Percentiles rank a stretch among this genome's conserved stretches.
These are phyloP conservation scores for Polyporus arcularius DNA, from an alignment of 768 basidiomycete species.

Conservation along the genomic window DNA sequence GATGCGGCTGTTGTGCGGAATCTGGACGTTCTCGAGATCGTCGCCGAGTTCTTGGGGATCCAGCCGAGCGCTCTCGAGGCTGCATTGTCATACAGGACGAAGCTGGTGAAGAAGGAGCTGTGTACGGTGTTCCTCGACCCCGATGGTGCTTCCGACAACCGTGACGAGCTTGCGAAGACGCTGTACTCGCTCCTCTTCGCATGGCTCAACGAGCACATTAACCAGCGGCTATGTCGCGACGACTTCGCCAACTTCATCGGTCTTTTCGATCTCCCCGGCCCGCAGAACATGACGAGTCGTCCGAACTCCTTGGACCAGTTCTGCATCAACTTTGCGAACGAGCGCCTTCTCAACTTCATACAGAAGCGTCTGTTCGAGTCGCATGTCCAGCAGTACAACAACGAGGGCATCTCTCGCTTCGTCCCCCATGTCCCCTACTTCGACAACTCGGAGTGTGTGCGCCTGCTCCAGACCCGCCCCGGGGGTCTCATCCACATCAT, in stretches of 20 bases:
- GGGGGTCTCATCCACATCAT: constrained; percentile 96
- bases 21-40: constrained; percentile 74
- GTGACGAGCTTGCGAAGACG: constrained; percentile 92
- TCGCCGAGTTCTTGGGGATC: constrained; percentile 91
- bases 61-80: constrained; percentile 69
- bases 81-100: constrained; percentile 87
- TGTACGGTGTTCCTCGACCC: constrained; percentile 96
- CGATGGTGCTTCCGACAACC: constrained; percentile 89
- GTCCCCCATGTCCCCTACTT: constrained; percentile 78
- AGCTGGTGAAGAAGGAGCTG: constrained; percentile 93
- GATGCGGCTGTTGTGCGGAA: constrained; percentile 94
- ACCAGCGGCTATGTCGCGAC: constrained; percentile 91
- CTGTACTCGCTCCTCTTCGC: constrained; percentile 93
- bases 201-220: constrained; percentile 96
- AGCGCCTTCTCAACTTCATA: constrained; percentile 83
- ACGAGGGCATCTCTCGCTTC: constrained; percentile 74
- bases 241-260: constrained; percentile 93
- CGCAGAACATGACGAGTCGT: constrained; percentile 85
- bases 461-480: constrained; percentile 81
- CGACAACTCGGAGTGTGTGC: constrained; percentile 88
- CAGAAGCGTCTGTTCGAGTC: constrained; percentile 80
- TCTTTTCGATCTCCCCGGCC: constrained; percentile 90
- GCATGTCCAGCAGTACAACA: constrained; percentile 79
- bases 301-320: constrained; percentile 96
- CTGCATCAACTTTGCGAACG: constrained; percentile 95